Base-by-base conservation (phyloP, 1,139 yeast species). In the Candida dubliniensis region DNA sequence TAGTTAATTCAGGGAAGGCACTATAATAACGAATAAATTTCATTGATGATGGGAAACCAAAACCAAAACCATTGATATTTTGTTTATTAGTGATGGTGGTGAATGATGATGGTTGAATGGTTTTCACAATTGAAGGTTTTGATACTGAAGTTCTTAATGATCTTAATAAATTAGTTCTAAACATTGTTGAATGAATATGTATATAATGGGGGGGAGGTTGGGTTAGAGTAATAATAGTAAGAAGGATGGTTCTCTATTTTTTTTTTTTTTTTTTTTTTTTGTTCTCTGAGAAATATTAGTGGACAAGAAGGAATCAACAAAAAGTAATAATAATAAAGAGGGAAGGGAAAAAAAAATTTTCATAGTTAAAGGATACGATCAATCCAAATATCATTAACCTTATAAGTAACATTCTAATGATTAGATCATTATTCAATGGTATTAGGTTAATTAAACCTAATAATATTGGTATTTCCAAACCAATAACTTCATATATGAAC, bases 1-100 rank as follows among this genome's bases (percentile, higher is more conserved):
- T 81, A 45, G 87, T 79, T 58, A 87, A 72, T 31, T 79, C 75
- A 48, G 90, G 86, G 57, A 81, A 81, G 37, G 76, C 77, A 37
- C 87, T 80, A 66, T 84, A 84, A 46, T 58, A 62, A 64, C 85
- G 76, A 39, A 66, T 57, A 25, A 52, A 50, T 14, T 34, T 31
- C 34, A 45, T 13, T 49, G 42, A 39, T 38, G 35, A 30, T 8
- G 30, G 14, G 34, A 13, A 7, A 14, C 9, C 14, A 18, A n/a
- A 35, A 43, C 43, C 31, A 14, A 32, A 24, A 27, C 14, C 31
- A 24, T 36, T 12, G 45, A 30, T 34, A 42, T 36, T 33, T 40
- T 34, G 27, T 37, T 24, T 15, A 6, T 31, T n/a, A 18, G 23
- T 31, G 33, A 31, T 8, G 9, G 24, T 36, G 13, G 36, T 42